Evolutionary conservation across 2,329 filamentous ascomycete species (phyloP), one percentile per base, ranked within the genome.

Genomic region (Exophiala calicioides): DNA sequence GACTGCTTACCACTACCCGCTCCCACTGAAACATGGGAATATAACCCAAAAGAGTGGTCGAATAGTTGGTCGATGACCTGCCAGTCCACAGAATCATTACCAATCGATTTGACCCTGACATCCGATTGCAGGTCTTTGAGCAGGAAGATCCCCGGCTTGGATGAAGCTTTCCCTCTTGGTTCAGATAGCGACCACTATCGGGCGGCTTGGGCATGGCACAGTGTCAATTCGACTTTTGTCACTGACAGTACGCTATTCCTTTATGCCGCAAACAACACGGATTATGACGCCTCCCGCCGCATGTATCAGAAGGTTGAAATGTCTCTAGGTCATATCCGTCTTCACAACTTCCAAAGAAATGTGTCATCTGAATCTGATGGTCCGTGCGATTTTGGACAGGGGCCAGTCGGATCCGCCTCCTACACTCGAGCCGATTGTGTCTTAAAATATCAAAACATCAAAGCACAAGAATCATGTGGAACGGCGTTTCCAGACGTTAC

Each of bases 1-100:
- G 50, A 53, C 27, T 53, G 43, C 30, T 15, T 49, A 31, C 50
- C 50, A 5, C n/a, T n/a, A n/a, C n/a, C n/a, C n/a, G 37, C 50
- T 24, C 31, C 47, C 3, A 29, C 24, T 4, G 32, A 30, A n/a
- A 16, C 18, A 5, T 53, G 50, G 50, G 23, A 32, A 18, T 50
- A 53, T 35, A 43, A 23, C 10, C 33, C 24, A 5, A 39, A 37
- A 15, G 46, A 53, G 33, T 53, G 47, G 47, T 50, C 47, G 12
- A 50, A 44, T 30, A 50, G 31, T 26, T 53, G 50, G 50, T 15
- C 20, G 8, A 46, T 53, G 47, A 31, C 20, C 13, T 53, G 50
- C 47, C 10, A 32, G 15, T 18, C 44, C 20, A 44, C 37, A 5
- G 32, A 50, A 16, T 36, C 31, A 8, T 43, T 19, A 7, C 31